These are phyloP conservation scores for Mycena citricolor DNA, from an alignment of 1,284 basidiomycete genomes.

Conservation along the genomic window DNA sequence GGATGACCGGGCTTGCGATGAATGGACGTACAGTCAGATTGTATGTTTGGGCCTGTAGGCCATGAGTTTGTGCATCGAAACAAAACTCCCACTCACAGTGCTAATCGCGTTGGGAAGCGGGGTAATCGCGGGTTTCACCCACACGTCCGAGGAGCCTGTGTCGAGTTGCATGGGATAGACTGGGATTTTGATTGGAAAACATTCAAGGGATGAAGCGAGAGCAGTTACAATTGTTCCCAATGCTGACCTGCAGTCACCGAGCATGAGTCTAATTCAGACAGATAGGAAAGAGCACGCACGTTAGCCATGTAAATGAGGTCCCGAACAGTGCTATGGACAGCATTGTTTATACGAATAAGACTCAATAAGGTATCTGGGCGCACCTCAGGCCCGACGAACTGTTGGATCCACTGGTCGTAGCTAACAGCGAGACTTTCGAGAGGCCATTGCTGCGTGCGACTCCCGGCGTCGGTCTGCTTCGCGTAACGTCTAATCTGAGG, in stretches of 20 bases:
- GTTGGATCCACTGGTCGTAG: conserved; percentile 26
- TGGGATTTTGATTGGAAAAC: conserved; percentile 27
- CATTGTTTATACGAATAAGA: conserved; percentile 10
- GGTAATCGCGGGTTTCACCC: conserved; percentile 54
- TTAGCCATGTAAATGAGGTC: conserved; percentile 77
- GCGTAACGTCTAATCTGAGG: conserved; percentile 40
- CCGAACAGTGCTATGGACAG: conserved; percentile 53
- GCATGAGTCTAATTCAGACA: conserved; percentile 6
- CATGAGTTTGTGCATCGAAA: conserved; percentile 13
- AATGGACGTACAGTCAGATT: conserved; percentile 58
- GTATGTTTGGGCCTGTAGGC: conserved; percentile 40
- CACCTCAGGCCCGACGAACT: conserved; percentile 45
- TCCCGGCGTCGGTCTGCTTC: conserved; percentile 33
- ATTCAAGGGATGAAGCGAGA: conserved; percentile 1
- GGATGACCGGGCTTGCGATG: neutral
- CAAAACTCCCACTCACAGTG: conserved; percentile 45
- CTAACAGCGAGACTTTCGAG: conserved; percentile 28
- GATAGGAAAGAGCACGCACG: conserved; percentile 45
- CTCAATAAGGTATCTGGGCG: conserved; percentile 4
- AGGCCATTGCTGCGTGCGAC: conserved; percentile 29
- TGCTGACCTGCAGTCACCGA: conserved; percentile 48
- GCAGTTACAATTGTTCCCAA: conserved; percentile 53
- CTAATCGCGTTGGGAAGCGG: conserved; percentile 52
- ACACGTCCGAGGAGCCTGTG: conserved; percentile 82
- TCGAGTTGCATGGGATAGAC: conserved; percentile 73